Evolutionary conservation across 345 rosid genomes (phyloP).

Genomic region (Populus davidiana): DNA sequence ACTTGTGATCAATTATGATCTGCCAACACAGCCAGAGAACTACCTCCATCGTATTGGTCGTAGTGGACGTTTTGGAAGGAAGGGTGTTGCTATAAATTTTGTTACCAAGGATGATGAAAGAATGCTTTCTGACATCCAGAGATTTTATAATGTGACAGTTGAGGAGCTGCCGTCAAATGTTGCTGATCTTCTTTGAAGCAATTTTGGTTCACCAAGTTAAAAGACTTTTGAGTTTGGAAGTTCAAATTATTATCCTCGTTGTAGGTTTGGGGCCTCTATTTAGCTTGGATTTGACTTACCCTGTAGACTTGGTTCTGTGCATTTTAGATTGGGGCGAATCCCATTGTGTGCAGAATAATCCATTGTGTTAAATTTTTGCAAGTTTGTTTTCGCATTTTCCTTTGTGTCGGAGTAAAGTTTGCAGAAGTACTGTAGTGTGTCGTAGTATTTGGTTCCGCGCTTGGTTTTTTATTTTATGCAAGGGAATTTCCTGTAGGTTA

Average conservation of each 20-base stretch:
- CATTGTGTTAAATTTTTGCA: slow-evolving; percentile 15
- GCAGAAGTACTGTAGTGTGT: slow-evolving; percentile 4
- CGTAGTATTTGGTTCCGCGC: slow-evolving; percentile 15
- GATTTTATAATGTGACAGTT: slow-evolving; percentile 9
- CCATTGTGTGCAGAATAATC: slow-evolving; percentile 13
- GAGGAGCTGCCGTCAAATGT: slow-evolving; percentile 28
- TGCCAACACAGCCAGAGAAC: slow-evolving; percentile 87
- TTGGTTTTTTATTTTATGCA: neutral
- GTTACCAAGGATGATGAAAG: slow-evolving; percentile 26
- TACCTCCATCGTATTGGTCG: slow-evolving; percentile 85
- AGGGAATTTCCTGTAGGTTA: slow-evolving; percentile 12
- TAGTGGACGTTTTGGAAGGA: slow-evolving; percentile 83
- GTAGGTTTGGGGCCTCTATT: neutral
- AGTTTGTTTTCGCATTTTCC: slow-evolving; percentile 6
- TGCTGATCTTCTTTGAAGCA: slow-evolving; percentile 24
- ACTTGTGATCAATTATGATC: slow-evolving; percentile 74
- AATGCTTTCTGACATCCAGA: slow-evolving; percentile 26
- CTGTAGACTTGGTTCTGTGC: neutral
- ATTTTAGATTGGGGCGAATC: slow-evolving; percentile 8
- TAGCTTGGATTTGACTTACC: neutral
- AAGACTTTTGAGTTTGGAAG: slow-evolving; percentile 3
- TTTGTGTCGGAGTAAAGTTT: neutral
- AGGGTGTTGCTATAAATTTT: slow-evolving; percentile 61
- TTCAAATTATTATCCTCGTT: neutral
- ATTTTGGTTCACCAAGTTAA: slow-evolving; percentile 14